Percentiles rank a stretch among this genome's conserved stretches.
Evolutionary conservation across 2,329 filamentous ascomycete genomes (phyloP).

Genomic region (Dothidotthia symphoricarpi): DNA sequence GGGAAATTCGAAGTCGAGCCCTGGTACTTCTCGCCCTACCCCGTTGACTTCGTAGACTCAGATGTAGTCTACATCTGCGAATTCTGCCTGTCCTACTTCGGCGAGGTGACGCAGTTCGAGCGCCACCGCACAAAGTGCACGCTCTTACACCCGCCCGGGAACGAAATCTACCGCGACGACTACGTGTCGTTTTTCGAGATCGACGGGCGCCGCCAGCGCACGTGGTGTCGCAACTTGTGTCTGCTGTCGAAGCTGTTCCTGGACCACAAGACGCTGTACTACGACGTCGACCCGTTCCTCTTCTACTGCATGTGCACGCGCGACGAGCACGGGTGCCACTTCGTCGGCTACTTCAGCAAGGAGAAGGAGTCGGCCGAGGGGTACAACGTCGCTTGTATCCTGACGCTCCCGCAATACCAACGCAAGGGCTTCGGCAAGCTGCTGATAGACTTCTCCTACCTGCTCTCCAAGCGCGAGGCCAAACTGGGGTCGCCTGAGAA

Average conservation of each 20-base stretch:
- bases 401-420: slow-evolving; percentile 94
- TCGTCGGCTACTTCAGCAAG: slow-evolving; percentile 99
- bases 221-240: slow-evolving; percentile 95
- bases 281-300: slow-evolving; percentile 97
- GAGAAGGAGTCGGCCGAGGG: slow-evolving; percentile 96
- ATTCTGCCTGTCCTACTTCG: slow-evolving; percentile 91
- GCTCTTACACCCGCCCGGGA: slow-evolving; percentile 87
- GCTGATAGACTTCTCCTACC: slow-evolving; percentile 96
- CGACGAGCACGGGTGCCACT: slow-evolving; percentile 84
- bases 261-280: slow-evolving; percentile 97
- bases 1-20: slow-evolving; percentile 88
- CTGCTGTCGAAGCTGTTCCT: slow-evolving; percentile 94
- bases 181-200: slow-evolving; percentile 97
- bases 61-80: slow-evolving; percentile 97
- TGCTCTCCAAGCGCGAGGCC: slow-evolving; percentile 89
- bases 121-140: slow-evolving; percentile 89
- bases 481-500: slow-evolving; percentile 97
- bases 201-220: slow-evolving; percentile 87
- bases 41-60: slow-evolving; percentile 79
- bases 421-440: slow-evolving; percentile 90
- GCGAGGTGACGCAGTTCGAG: slow-evolving; percentile 74
- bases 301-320: slow-evolving; percentile 97
- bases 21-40: slow-evolving; percentile 99
- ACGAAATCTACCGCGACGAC: slow-evolving; percentile 96
- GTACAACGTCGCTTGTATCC: slow-evolving; percentile 97